phyloP scores from a whole-genome alignment of 2,329 filamentous ascomycete species.

The Alternaria triticina region DNA sequence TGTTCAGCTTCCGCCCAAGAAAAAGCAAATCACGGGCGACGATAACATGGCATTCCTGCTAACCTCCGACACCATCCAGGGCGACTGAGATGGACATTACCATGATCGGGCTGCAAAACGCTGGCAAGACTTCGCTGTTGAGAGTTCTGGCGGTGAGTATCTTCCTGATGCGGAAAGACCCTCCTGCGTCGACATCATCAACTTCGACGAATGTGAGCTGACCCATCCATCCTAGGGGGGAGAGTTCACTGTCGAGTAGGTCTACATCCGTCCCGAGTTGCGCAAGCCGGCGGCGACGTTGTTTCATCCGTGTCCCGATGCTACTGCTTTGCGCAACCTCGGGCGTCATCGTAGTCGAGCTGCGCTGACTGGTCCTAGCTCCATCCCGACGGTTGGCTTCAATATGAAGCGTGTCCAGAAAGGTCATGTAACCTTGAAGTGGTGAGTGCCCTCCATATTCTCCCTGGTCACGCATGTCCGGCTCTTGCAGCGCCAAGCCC shows the following conservation, averaged over 20 bases:
- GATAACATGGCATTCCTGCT: slow-evolving; percentile 25
- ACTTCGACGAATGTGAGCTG: slow-evolving; percentile 29
- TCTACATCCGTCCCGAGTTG: slow-evolving; percentile 41
- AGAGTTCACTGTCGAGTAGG: slow-evolving; percentile 99
- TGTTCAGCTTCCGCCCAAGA: slow-evolving; percentile 20
- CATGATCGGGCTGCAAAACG: slow-evolving; percentile 98
- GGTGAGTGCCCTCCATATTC: slow-evolving; percentile 59
- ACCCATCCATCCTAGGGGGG: slow-evolving; percentile 71
- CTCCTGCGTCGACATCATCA: slow-evolving; percentile 31
- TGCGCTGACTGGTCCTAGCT: slow-evolving; percentile 66
- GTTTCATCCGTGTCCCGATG: slow-evolving; percentile 35
- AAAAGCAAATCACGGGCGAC: slow-evolving; percentile 26
- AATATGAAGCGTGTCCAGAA: slow-evolving; percentile 99
- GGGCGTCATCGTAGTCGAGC: slow-evolving; percentile 30
- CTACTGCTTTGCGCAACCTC: slow-evolving; percentile 39
- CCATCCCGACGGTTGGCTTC: slow-evolving; percentile 97
- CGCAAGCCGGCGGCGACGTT: slow-evolving; percentile 33
- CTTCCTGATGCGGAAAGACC: slow-evolving; percentile 42
- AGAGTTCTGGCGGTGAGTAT: slow-evolving; percentile 88
- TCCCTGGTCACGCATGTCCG: slow-evolving; percentile 45
- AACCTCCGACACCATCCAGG: slow-evolving; percentile 60
- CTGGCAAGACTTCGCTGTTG: slow-evolving; percentile 94
- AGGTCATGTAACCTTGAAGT: slow-evolving; percentile 97
- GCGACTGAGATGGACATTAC: slow-evolving; percentile 99
- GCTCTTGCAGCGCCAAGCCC: slow-evolving; percentile 46